Evolutionary conservation across 495 filamentous ascomycete species (phyloP).

Genomic region (Cercophora scortea): DNA sequence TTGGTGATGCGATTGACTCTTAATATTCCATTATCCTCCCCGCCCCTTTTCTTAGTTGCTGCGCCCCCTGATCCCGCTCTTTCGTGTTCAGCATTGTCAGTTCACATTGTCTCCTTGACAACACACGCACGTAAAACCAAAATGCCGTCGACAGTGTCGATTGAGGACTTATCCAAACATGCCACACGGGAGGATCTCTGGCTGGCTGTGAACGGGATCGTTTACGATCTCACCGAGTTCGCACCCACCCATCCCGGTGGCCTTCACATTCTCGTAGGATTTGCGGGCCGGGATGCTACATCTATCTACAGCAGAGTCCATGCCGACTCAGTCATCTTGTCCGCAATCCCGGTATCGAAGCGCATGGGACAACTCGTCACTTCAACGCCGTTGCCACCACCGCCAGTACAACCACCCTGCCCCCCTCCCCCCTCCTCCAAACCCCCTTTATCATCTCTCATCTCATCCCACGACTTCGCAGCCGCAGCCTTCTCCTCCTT

Average conservation of each 20-base stretch:
- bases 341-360: constrained; percentile 45
- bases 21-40: too few species aligned
- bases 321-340: constrained; percentile 50
- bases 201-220: constrained; percentile 64
- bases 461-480: constrained; percentile 71
- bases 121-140: neutral
- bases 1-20: too few species aligned
- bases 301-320: constrained; percentile 62
- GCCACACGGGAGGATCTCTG: constrained; percentile 60
- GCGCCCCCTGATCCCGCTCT: neutral
- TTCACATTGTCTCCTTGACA: neutral
- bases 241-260: constrained; percentile 58
- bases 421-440: constrained; percentile 26
- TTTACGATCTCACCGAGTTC: constrained; percentile 71
- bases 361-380: constrained; percentile 50
- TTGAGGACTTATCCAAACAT: constrained; percentile 44
- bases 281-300: constrained; percentile 69
- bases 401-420: constrained; percentile 1
- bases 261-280: constrained; percentile 49
- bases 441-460: constrained; percentile 59
- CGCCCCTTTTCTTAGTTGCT: too few species aligned
- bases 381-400: neutral
- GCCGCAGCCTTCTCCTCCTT: constrained; percentile 52
- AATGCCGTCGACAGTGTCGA: neutral
- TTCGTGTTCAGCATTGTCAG: neutral